Conservation (phyloP, 2,329 filamentous ascomycete genomes). For the Beauveria varroae region DNA sequence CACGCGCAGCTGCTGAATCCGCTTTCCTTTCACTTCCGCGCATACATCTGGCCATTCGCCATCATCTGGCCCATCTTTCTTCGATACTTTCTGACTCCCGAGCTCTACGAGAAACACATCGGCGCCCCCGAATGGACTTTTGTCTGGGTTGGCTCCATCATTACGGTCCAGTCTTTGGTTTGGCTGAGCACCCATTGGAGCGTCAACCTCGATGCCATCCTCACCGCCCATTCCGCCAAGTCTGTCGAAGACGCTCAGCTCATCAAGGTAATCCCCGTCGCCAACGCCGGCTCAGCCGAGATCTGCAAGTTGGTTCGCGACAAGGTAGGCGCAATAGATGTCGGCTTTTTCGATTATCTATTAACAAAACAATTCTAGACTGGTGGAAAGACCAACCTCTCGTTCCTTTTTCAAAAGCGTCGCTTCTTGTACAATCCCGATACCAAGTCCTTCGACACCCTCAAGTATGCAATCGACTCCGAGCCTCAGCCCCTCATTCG, state of each 20-base stretch:
- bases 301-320: conserved; percentile 79
- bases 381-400: conserved; percentile 67
- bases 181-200: conserved; percentile 99
- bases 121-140: conserved; percentile 97
- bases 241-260: conserved; percentile 67
- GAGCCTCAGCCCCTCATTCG: conserved; percentile 75
- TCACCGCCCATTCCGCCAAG: conserved; percentile 67
- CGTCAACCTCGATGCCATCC: conserved; percentile 73
- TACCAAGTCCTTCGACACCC: conserved; percentile 67
- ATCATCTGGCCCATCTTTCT: conserved; percentile 91
- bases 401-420: conserved; percentile 96
- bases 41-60: conserved; percentile 89
- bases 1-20: conserved; percentile 83
- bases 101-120: conserved; percentile 86
- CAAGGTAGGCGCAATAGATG: conserved; percentile 39
- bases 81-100: conserved; percentile 73
- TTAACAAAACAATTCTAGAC: conserved; percentile 32
- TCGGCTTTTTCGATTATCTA: neutral
- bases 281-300: conserved; percentile 82
- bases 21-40: conserved; percentile 69
- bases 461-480: conserved; percentile 75
- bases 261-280: conserved; percentile 87
- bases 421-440: conserved; percentile 78
- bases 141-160: conserved; percentile 82
- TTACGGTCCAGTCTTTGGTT: conserved; percentile 77